Conservation (phyloP, 176 grass and related monocot genomes). For the Rhynchospora pubera region DNA sequence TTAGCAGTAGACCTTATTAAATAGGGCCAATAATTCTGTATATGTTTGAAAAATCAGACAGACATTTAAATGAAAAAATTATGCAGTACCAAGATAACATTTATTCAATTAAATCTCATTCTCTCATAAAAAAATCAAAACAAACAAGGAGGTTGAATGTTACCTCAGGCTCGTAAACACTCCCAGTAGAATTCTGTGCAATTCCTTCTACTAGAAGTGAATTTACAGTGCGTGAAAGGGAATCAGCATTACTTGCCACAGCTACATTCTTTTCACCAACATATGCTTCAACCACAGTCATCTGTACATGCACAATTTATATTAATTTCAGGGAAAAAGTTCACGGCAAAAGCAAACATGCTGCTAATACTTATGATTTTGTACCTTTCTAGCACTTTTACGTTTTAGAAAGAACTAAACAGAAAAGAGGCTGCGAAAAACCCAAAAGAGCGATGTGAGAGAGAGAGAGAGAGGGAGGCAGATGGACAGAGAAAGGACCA, state of each 20-base stretch:
- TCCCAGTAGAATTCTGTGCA: conserved; percentile 81
- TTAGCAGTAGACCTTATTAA: not conserved
- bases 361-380: too few relatives aligned
- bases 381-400: not conserved
- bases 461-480: too few relatives aligned
- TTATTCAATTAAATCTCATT: not conserved
- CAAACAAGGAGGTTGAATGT: not conserved
- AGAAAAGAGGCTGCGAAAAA: not conserved
- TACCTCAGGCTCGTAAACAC: conserved; percentile 83
- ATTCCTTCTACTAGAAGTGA: conserved; percentile 87
- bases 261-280: conserved; percentile 52
- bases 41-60: not conserved
- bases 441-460: not conserved
- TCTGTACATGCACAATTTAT: conserved; percentile 41
- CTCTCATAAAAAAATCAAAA: conserved; percentile 15
- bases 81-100: not conserved
- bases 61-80: not conserved
- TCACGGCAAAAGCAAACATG: conserved; percentile 2
- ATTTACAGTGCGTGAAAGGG: conserved; percentile 30
- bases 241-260: conserved; percentile 31
- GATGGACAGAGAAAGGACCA: too few relatives aligned
- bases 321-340: conserved; percentile 11
- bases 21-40: not conserved
- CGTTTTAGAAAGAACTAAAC: not conserved
- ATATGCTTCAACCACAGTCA: conserved; percentile 78